These are phyloP conservation scores for Gossypium rotundifolium DNA, from an alignment of 345 rosid species.

Conservation along the genomic window DNA sequence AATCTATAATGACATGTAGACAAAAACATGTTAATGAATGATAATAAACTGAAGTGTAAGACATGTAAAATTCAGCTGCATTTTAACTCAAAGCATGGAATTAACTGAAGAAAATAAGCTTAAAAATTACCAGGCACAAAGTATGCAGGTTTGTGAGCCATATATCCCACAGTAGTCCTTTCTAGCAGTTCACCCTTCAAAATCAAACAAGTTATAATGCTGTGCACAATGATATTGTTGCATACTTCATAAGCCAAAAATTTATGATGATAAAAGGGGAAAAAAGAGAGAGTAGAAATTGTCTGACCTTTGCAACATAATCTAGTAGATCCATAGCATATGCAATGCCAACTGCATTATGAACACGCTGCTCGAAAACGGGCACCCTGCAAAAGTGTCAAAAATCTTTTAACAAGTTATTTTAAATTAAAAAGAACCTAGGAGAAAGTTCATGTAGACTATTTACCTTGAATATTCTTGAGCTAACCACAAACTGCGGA, in stretches of 20 bases:
- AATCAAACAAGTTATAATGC: conserved; percentile 48
- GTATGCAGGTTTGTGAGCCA: conserved; percentile 98
- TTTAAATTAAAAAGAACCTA: not conserved
- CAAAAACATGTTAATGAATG: not conserved
- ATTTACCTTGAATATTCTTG: conserved; percentile 92
- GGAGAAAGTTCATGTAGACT: conserved; percentile 2
- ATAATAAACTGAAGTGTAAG: not conserved
- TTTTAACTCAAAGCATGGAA: not conserved
- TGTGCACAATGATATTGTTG: conserved; percentile 35
- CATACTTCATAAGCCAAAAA: conserved; percentile 26
- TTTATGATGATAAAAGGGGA: not conserved
- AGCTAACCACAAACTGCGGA: conserved; percentile 84
- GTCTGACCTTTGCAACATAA: conserved; percentile 78
- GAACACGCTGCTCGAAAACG: conserved; percentile 97
- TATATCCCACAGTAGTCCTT: conserved; percentile 68
- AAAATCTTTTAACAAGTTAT: conserved; percentile 14
- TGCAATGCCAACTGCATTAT: conserved; percentile 92
- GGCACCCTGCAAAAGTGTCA: conserved; percentile 64
- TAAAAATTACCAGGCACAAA: conserved; percentile 79
- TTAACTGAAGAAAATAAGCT: conserved; percentile 6
- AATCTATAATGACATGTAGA: not conserved
- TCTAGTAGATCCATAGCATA: conserved; percentile 97
- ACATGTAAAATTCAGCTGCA: not conserved
- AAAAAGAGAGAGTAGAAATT: conserved; percentile 12
- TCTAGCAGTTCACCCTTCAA: conserved; percentile 93